Base-by-base conservation (phyloP, 495 filamentous ascomycete genomes). In the Sphaerosporella brunnea region DNA sequence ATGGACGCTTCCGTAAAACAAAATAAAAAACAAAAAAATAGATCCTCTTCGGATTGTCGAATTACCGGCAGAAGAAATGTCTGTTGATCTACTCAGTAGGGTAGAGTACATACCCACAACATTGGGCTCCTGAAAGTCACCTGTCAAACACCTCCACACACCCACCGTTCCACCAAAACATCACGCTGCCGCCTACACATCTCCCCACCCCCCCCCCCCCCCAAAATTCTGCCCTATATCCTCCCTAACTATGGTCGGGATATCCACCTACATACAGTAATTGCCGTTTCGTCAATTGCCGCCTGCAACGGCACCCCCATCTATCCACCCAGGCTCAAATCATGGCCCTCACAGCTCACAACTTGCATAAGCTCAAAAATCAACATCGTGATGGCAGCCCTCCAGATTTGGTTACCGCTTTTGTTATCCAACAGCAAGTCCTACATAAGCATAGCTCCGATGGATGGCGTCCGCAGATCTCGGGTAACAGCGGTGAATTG, bases 371-470 rank as follows among this genome's bases (percentile, higher is more conserved):
- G 28, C 28, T 46, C n/a, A 28, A 46, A 26, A 8, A 18, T 9
- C 21, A 46, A 16, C 16, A 46, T 16, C 43, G 20, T 13, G 16
- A 36, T 46, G 8, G 13, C 10, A 36, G 18, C 5, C 11, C 11
- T 36, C 25, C 24, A 34, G 43, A 46, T 46, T 36, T 36, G 18
- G 43, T 46, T 34, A 46, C 43, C 5, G 19, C 43, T 23, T 46
- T 35, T 23, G 30, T 46, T n/a, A 11, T 36, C 43, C 26, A 46
- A 46, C 43, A 46, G 28, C 43, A 46, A 46, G 43, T 28, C 43
- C 43, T 46, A 28, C 43, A 46, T 36, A 21, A 16, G 19, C 11
- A 46, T 13, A 36, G 28, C n/a, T n/a, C n/a, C 40, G 40, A 43
- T 32, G 28, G 7, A 32, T 32, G 28, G 28, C 28, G 28, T 43